Conservation (phyloP, 805 yeast species). For the Cyberlindnera samutprakarnensis region DNA sequence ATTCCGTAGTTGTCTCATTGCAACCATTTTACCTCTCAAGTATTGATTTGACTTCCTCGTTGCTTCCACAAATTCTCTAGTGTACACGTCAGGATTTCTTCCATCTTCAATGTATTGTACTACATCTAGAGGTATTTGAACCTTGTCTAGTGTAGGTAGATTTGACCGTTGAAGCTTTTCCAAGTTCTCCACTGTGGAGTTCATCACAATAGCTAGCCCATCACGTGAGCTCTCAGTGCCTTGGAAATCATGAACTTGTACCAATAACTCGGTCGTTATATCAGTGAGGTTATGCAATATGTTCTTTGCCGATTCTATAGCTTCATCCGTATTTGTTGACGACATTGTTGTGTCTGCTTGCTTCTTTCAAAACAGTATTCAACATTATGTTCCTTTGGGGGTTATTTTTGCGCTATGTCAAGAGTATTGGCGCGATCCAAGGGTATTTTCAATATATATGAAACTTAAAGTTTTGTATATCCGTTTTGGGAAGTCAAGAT, state of each 20-base stretch:
- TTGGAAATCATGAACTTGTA: slow-evolving; percentile 87
- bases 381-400: no score
- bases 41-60: slow-evolving; percentile 86
- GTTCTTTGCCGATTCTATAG: not conserved
- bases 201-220: slow-evolving; percentile 34
- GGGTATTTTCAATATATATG: no score
- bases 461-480: no score
- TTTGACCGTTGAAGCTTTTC: slow-evolving; percentile 25
- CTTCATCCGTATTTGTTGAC: not conserved
- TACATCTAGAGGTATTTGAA: slow-evolving; percentile 74
- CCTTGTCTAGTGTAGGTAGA: slow-evolving; percentile 26
- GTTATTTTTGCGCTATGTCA: no score
- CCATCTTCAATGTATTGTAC: slow-evolving; percentile 91
- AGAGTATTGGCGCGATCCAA: no score
- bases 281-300: not conserved
- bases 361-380: no score
- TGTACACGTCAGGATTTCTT: slow-evolving; percentile 92
- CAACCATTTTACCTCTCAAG: slow-evolving; percentile 75
- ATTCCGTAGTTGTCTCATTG: slow-evolving; percentile 54
- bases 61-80: slow-evolving; percentile 93
- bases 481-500: no score
- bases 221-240: slow-evolving; percentile 77
- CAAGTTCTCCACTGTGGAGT: slow-evolving; percentile 35
- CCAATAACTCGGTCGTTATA: no score
- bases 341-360: not conserved